Conservation (phyloP, 306 rosid species). For the Rosa chinensis region DNA sequence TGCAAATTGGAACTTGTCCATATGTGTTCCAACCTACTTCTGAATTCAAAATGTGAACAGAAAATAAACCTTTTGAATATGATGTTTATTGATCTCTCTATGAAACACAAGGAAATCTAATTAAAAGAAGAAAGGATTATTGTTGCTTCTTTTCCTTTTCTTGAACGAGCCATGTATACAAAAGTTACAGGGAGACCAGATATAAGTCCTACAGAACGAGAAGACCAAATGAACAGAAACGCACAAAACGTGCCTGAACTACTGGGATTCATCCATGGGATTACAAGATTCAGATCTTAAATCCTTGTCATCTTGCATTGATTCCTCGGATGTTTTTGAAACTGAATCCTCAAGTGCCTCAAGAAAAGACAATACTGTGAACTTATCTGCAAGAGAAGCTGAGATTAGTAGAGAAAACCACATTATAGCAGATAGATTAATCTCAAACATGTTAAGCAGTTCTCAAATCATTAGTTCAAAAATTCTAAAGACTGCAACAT, state of each 20-base stretch:
- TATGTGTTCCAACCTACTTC: background rate
- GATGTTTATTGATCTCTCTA: background rate
- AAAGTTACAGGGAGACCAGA: background rate
- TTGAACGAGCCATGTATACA: constrained; percentile 8
- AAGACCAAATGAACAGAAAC: constrained; percentile 13
- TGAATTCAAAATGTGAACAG: background rate
- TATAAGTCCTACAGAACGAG: constrained; percentile 3
- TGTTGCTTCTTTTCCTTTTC: constrained; percentile 4
- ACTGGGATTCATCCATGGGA: constrained; percentile 77
- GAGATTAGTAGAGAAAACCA: background rate
- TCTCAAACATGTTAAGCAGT: background rate
- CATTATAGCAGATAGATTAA: background rate
- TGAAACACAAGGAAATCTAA: background rate
- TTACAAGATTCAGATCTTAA: constrained; percentile 73
- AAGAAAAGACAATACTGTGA: constrained; percentile 85
- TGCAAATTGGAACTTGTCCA: too few relatives aligned
- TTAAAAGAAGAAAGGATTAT: background rate
- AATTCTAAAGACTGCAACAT: background rate
- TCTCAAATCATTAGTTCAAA: background rate
- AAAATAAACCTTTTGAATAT: background rate
- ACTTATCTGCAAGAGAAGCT: constrained; percentile 61
- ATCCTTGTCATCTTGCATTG: constrained; percentile 65
- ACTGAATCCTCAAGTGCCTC: constrained; percentile 97
- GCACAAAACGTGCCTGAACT: constrained; percentile 25
- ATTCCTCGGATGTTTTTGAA: constrained; percentile 38